A percentile compares a stretch with the other conserved stretches of the same genome.
phyloP scores from a whole-genome alignment of 352 stramenopile species.

The Phytophthora megakarya region DNA sequence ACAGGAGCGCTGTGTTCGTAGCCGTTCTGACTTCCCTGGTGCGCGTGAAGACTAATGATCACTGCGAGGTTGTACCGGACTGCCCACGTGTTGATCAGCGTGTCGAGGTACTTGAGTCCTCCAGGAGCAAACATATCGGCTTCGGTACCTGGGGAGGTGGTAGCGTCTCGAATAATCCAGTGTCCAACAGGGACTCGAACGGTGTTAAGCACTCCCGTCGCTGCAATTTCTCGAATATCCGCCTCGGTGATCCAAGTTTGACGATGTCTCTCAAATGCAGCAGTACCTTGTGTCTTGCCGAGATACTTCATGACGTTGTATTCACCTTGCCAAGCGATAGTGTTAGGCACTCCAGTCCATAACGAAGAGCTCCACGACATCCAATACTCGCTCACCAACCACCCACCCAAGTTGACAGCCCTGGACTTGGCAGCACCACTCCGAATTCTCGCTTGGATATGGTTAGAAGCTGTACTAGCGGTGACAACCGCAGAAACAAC shows the following conservation, averaged over 20 bases:
- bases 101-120: conserved; percentile 57
- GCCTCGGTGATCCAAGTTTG: conserved; percentile 27
- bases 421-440: conserved; percentile 13
- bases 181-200: conserved; percentile 51
- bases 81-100: conserved; percentile 56
- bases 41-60: conserved; percentile 58
- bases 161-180: conserved; percentile 47
- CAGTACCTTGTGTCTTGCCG: conserved; percentile 12
- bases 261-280: conserved; percentile 17
- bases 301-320: conserved; percentile 23
- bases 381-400: conserved; percentile 28
- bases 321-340: conserved; percentile 8
- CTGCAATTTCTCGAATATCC: conserved; percentile 24
- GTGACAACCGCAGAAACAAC: conserved; percentile 32
- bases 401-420: conserved; percentile 23
- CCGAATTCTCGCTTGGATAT: conserved; percentile 22
- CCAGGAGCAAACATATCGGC: conserved; percentile 28
- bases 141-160: conserved; percentile 18
- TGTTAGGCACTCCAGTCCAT: conserved; percentile 1
- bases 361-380: conserved; percentile 21
- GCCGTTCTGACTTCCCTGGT: conserved; percentile 63
- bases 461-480: conserved; percentile 16
- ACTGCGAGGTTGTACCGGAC: conserved; percentile 60
- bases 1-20: conserved; percentile 51
- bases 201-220: conserved; percentile 43